Conservation (phyloP, 176 grass and related monocot genomes). For the Tillandsia fasciculata region DNA sequence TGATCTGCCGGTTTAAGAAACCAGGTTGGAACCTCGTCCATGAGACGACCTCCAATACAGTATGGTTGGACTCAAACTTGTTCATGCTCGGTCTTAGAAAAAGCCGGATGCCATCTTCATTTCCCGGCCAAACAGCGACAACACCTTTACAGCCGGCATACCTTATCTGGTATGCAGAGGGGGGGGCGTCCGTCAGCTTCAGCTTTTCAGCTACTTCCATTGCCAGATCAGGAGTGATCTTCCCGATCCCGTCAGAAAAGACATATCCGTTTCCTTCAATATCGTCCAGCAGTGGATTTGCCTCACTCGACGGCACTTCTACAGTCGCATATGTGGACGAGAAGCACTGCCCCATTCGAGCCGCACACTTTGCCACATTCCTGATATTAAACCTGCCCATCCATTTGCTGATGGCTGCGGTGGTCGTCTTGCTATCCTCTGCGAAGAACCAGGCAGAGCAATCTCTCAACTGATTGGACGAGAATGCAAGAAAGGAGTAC, state of each 20-base stretch:
- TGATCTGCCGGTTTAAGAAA: conserved; percentile 85
- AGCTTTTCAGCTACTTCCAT: conserved; percentile 60
- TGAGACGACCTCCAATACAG: conserved; percentile 58
- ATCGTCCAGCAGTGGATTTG: conserved; percentile 36
- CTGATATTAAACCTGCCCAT: conserved; percentile 67
- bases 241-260: conserved; percentile 93
- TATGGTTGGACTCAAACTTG: conserved; percentile 71
- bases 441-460: conserved; percentile 85
- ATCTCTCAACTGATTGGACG: conserved; percentile 77
- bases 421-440: conserved; percentile 47
- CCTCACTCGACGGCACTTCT: conserved; percentile 31
- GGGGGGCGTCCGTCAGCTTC: conserved; percentile 38
- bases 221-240: conserved; percentile 59
- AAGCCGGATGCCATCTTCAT: conserved; percentile 36
- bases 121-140: conserved; percentile 53
- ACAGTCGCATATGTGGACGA: conserved; percentile 89
- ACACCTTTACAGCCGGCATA: conserved; percentile 87
- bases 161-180: conserved; percentile 90
- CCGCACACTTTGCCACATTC: conserved; percentile 66
- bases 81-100: conserved; percentile 70
- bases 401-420: conserved; percentile 41
- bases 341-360: conserved; percentile 92
- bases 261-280: conserved; percentile 40
- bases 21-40: conserved; percentile 86
- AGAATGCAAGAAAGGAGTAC: conserved; percentile 87